Evolutionary conservation across 2,329 filamentous ascomycete genomes (phyloP).

Genomic region (Microdochium paspali): DNA sequence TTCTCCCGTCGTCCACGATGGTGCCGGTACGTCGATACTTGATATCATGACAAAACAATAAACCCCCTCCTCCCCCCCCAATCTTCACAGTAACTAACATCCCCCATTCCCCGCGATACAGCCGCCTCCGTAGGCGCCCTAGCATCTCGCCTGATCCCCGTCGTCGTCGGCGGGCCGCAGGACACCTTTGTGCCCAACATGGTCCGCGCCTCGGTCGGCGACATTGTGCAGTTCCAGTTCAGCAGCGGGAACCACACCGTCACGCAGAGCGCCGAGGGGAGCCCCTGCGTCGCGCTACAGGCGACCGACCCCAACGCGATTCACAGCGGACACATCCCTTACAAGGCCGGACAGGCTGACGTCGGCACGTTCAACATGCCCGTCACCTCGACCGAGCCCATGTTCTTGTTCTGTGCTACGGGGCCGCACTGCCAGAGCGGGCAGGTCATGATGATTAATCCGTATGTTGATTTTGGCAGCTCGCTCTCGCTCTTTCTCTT

Average conservation of each 20-base stretch:
- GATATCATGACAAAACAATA: neutral
- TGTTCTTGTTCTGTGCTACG: slow-evolving; percentile 42
- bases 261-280: slow-evolving; percentile 25
- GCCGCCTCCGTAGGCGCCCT: neutral
- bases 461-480: slow-evolving; percentile 16
- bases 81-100: neutral
- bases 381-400: slow-evolving; percentile 30
- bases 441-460: slow-evolving; percentile 42
- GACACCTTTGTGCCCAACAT: slow-evolving; percentile 27
- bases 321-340: slow-evolving; percentile 31
- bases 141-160: slow-evolving; percentile 15
- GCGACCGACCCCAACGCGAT: slow-evolving; percentile 19
- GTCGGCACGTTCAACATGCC: slow-evolving; percentile 37
- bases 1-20: neutral
- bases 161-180: slow-evolving; percentile 26
- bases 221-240: slow-evolving; percentile 33
- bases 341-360: slow-evolving; percentile 19
- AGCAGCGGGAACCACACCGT: slow-evolving; percentile 32
- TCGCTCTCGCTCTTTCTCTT: neutral
- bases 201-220: slow-evolving; percentile 22
- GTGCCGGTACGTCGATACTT: neutral
- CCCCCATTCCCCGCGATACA: neutral
- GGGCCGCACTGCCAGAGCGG: slow-evolving; percentile 37
- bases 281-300: slow-evolving; percentile 28
- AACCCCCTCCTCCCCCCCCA: neutral